Evolutionary conservation across 1,284 basidiomycete genomes (phyloP).

Genomic region (Gomphus sp.): DNA sequence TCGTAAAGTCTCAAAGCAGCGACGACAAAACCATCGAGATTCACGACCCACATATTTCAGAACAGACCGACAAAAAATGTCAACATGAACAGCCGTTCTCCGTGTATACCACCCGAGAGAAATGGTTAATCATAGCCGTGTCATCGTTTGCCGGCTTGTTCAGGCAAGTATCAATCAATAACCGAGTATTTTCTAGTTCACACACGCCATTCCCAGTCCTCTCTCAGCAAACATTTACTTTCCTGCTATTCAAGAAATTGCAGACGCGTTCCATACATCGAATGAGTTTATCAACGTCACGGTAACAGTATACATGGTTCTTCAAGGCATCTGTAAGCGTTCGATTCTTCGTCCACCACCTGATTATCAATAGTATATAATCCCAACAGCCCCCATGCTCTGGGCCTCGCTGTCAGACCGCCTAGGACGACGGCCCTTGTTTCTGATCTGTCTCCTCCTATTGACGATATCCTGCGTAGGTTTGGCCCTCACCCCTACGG

Average conservation of each 20-base stretch:
- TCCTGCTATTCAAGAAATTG: conserved; percentile 64
- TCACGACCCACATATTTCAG: no score
- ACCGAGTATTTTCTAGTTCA: neutral
- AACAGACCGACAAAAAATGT: no score
- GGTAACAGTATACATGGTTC: conserved; percentile 70
- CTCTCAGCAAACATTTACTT: conserved; percentile 71
- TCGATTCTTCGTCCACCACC: neutral
- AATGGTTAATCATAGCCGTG: conserved; percentile 58
- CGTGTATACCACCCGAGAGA: conserved; percentile 45
- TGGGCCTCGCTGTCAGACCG: conserved; percentile 54
- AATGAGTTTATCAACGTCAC: conserved; percentile 67
- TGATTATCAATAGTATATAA: conserved; percentile 4
- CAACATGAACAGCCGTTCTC: conserved; percentile 12
- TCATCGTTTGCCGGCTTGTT: conserved; percentile 50
- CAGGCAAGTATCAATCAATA: conserved; percentile 32
- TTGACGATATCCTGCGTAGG: conserved; percentile 48
- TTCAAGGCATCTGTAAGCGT: conserved; percentile 61
- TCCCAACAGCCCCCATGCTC: conserved; percentile 43
- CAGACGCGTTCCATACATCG: conserved; percentile 50
- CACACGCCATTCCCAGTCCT: conserved; percentile 35
- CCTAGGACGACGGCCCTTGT: conserved; percentile 45
- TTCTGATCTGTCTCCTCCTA: conserved; percentile 42
- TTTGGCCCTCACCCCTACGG: conserved; percentile 49
- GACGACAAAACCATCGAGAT: no score
- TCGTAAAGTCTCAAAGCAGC: no score